These are phyloP conservation scores for Plasmopara viticola DNA, from an alignment of 352 stramenopile genomes.

Conservation along the genomic window DNA sequence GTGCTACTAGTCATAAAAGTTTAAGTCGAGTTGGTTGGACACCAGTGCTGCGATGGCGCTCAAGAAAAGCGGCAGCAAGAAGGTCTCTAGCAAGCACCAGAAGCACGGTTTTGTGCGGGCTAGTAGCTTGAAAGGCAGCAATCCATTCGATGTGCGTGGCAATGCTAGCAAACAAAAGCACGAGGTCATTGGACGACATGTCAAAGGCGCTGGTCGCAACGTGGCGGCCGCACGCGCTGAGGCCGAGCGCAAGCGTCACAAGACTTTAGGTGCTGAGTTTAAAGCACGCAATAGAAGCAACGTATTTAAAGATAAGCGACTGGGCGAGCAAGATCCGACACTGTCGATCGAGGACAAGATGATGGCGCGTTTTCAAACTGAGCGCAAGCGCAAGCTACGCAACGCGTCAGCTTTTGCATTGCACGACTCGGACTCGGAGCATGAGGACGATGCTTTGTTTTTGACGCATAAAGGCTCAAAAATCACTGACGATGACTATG, in stretches of 20 bases:
- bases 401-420: constrained; percentile 68
- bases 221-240: constrained; percentile 76
- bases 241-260: constrained; percentile 78
- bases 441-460: constrained; percentile 57
- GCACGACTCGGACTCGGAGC: constrained; percentile 74
- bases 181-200: constrained; percentile 82
- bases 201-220: constrained; percentile 87
- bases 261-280: constrained; percentile 83
- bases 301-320: constrained; percentile 78
- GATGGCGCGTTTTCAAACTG: constrained; percentile 86
- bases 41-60: constrained; percentile 23
- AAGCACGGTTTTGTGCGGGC: constrained; percentile 16
- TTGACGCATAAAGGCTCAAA: constrained; percentile 69
- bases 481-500: constrained; percentile 73
- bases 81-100: constrained; percentile 17
- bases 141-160: constrained; percentile 87
- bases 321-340: constrained; percentile 76
- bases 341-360: constrained; percentile 91
- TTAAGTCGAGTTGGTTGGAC: not conserved
- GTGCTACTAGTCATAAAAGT: no score
- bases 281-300: constrained; percentile 83
- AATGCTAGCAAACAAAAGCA: constrained; percentile 84
- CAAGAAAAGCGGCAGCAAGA: constrained; percentile 44
- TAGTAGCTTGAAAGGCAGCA: constrained; percentile 36
- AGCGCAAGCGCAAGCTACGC: constrained; percentile 82